Conservation (phyloP, 176 grass and related monocot genomes). For the Calamus simplicifolius region DNA sequence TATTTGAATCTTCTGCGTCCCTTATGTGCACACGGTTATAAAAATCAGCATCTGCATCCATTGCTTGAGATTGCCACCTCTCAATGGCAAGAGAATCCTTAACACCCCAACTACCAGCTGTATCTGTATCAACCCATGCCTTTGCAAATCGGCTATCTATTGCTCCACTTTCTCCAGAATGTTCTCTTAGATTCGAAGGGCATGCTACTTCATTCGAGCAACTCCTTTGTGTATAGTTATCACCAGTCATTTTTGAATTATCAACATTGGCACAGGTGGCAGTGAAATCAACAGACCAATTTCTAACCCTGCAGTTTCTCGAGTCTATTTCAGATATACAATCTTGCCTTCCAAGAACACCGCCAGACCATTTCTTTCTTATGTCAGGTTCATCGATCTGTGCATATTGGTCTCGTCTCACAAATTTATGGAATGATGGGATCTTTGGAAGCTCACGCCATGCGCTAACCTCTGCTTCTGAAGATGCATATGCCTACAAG, state of each 20-base stretch:
- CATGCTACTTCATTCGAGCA: slow-evolving; percentile 59
- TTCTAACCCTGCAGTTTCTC: slow-evolving; percentile 60
- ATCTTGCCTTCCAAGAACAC: slow-evolving; percentile 55
- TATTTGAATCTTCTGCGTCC: slow-evolving; percentile 65
- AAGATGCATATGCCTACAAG: slow-evolving; percentile 86
- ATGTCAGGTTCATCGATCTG: slow-evolving; percentile 67
- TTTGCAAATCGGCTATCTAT: slow-evolving; percentile 54
- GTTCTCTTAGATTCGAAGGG: slow-evolving; percentile 47
- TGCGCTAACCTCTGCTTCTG: slow-evolving; percentile 61
- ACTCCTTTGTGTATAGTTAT: slow-evolving; percentile 50
- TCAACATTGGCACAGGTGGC: slow-evolving; percentile 51
- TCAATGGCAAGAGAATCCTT: slow-evolving; percentile 90
- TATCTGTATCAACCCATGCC: slow-evolving; percentile 93
- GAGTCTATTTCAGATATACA: slow-evolving; percentile 62
- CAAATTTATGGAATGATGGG: slow-evolving; percentile 90
- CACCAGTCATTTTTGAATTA: slow-evolving; percentile 58
- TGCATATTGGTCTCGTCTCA: slow-evolving; percentile 40
- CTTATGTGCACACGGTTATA: slow-evolving; percentile 64
- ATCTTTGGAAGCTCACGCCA: slow-evolving; percentile 86
- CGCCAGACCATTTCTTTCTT: slow-evolving; percentile 53
- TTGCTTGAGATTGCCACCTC: slow-evolving; percentile 93
- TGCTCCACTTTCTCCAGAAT: slow-evolving; percentile 53
- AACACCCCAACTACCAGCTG: slow-evolving; percentile 61
- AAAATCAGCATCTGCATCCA: slow-evolving; percentile 89
- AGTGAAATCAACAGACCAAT: slow-evolving; percentile 32